Percentiles rank a stretch among this genome's conserved stretches.
Evolutionary conservation across 2,329 filamentous ascomycete species (phyloP).

Genomic region (Pseudogymnoascus sp.): DNA sequence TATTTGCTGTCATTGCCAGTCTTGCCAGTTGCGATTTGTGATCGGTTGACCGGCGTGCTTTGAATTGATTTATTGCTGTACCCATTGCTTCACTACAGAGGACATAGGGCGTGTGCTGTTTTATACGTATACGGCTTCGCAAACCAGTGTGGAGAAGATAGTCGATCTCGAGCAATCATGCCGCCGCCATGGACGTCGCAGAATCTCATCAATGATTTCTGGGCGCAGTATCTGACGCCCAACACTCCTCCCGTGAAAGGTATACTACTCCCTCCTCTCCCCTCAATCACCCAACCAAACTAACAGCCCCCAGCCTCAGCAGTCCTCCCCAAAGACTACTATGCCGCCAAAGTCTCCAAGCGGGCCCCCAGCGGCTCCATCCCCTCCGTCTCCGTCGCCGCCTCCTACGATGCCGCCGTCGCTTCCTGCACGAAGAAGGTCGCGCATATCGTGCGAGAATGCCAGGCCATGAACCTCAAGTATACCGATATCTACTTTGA

Average conservation of each 20-base stretch:
- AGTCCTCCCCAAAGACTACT: not conserved
- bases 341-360: not conserved
- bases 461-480: constrained; percentile 67
- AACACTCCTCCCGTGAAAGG: not conserved
- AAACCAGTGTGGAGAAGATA: not conserved
- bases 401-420: constrained; percentile 63
- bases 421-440: constrained; percentile 57
- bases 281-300: not conserved
- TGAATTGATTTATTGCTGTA: not conserved
- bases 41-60: not conserved
- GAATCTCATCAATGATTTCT: constrained; percentile 1
- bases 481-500: constrained; percentile 77
- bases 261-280: not conserved
- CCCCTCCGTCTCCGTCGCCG: constrained; percentile 27
- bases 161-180: not conserved
- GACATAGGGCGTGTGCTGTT: not conserved
- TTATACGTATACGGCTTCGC: not conserved
- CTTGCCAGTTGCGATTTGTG: not conserved
- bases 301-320: not conserved
- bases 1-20: not conserved
- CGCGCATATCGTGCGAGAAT: constrained; percentile 51
- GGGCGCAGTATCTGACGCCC: not conserved
- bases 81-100: not conserved
- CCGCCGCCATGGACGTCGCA: not conserved
- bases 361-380: not conserved